Conservation (phyloP, 306 rosid genomes). For the Trifolium subterraneum region DNA sequence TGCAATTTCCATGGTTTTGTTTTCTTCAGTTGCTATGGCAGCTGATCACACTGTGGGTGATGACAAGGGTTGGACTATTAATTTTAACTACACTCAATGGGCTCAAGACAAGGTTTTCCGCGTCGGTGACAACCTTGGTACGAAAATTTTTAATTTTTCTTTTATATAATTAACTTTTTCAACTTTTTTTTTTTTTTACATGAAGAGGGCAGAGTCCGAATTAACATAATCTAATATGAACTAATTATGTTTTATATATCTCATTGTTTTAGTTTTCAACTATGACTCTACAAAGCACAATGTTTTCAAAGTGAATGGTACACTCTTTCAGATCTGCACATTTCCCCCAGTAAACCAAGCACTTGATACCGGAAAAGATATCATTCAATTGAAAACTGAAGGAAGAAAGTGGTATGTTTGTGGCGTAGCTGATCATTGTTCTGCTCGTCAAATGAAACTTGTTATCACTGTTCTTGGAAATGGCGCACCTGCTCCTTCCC, state of each 20-base stretch:
- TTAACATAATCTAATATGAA: neutral
- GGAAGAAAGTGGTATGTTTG: constrained; percentile 51
- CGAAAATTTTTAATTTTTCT: neutral
- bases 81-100: constrained; percentile 47
- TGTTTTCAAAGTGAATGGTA: constrained; percentile 41
- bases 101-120: constrained; percentile 47
- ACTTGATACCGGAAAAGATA: constrained; percentile 8
- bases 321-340: constrained; percentile 26
- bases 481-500: constrained; percentile 39
- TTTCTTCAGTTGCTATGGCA: constrained; percentile 53
- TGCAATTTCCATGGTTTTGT: constrained; percentile 43
- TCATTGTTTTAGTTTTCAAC: constrained; percentile 36
- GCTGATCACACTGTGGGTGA: constrained; percentile 54
- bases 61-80: constrained; percentile 47
- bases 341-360: constrained; percentile 8
- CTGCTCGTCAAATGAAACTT: constrained; percentile 41
- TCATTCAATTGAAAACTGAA: neutral
- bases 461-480: constrained; percentile 23
- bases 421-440: constrained; percentile 30
- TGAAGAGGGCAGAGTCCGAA: too few species aligned
- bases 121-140: constrained; percentile 60
- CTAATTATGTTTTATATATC: neutral
- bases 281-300: constrained; percentile 35
- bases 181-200: too few species aligned
- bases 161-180: too few species aligned